phyloP scores from a whole-genome alignment of 768 basidiomycete species.

The Auricularia heimuer region DNA sequence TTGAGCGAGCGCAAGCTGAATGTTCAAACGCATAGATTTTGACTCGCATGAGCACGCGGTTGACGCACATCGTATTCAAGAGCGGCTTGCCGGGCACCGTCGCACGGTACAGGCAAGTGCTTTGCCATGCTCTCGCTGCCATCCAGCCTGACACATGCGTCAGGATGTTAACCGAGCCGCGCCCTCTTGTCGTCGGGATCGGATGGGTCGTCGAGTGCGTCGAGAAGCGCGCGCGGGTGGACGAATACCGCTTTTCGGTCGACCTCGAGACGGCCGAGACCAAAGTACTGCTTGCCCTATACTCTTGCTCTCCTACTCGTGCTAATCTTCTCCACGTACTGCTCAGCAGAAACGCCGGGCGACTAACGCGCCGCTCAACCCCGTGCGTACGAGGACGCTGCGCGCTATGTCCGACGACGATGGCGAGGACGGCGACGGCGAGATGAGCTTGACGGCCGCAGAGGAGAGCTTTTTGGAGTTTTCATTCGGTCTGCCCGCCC shows the following conservation, averaged over 20 bases:
- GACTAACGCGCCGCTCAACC: not conserved
- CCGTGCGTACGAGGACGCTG: not conserved
- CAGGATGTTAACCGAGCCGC: slow-evolving; percentile 54
- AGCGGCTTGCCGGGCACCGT: slow-evolving; percentile 69
- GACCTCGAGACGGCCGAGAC: slow-evolving; percentile 36
- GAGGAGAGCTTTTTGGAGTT: slow-evolving; percentile 1
- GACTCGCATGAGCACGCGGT: slow-evolving; percentile 54
- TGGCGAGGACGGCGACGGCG: not conserved
- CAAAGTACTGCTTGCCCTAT: not conserved
- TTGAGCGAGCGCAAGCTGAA: not conserved
- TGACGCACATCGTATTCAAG: slow-evolving; percentile 83
- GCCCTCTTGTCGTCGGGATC: slow-evolving; percentile 72
- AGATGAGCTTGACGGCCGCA: not conserved
- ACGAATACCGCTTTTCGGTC: slow-evolving; percentile 55
- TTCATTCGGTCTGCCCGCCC: not conserved
- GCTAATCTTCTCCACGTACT: not conserved
- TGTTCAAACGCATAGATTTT: slow-evolving; percentile 35
- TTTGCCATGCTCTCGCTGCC: not conserved
- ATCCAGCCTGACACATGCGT: not conserved
- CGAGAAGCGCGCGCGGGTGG: slow-evolving; percentile 52
- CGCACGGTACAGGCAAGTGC: slow-evolving; percentile 52
- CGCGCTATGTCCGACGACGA: not conserved
- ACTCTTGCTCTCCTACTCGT: not conserved
- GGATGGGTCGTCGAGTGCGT: slow-evolving; percentile 86
- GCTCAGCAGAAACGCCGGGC: not conserved